These are phyloP conservation scores for Salix suchowensis DNA, from an alignment of 345 rosid species.

Conservation along the genomic window DNA sequence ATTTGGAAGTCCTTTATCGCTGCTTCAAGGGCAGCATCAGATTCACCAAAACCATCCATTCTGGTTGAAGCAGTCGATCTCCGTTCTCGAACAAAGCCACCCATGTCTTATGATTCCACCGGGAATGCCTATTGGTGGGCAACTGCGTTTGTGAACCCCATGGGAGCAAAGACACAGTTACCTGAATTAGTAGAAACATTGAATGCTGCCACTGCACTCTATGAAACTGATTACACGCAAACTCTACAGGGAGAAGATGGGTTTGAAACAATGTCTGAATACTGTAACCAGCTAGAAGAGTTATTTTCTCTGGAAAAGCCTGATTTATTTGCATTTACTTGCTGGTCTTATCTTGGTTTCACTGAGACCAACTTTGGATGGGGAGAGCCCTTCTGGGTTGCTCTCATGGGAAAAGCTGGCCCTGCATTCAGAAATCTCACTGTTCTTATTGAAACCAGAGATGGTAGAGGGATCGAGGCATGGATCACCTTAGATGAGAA, in stretches of 20 bases:
- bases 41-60: constrained; percentile 3
- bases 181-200: background rate
- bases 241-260: constrained; percentile 18
- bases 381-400: constrained; percentile 21
- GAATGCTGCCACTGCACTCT: background rate
- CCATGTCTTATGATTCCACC: constrained; percentile 7
- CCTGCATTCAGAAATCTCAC: constrained; percentile 11
- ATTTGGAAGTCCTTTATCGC: constrained; percentile 22
- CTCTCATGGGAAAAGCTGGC: constrained; percentile 13
- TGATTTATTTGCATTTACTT: constrained; percentile 16
- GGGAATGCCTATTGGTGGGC: constrained; percentile 21
- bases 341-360: constrained; percentile 7
- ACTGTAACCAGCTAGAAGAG: constrained; percentile 12
- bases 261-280: constrained; percentile 9
- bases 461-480: constrained; percentile 21
- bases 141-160: background rate
- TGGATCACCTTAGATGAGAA: constrained; percentile 19
- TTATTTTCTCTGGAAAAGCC: constrained; percentile 14
- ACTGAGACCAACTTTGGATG: constrained; percentile 12
- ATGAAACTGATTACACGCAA: constrained; percentile 6
- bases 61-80: constrained; percentile 24
- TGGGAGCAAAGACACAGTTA: background rate
- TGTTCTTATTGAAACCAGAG: constrained; percentile 6
- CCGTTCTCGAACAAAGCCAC: constrained; percentile 16
- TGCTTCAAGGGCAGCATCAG: constrained; percentile 2